A percentile compares a stretch with the other conserved stretches of the same genome.
Evolutionary conservation across 2,329 filamentous ascomycete genomes (phyloP).

Genomic region (Botrytis deweyae): DNA sequence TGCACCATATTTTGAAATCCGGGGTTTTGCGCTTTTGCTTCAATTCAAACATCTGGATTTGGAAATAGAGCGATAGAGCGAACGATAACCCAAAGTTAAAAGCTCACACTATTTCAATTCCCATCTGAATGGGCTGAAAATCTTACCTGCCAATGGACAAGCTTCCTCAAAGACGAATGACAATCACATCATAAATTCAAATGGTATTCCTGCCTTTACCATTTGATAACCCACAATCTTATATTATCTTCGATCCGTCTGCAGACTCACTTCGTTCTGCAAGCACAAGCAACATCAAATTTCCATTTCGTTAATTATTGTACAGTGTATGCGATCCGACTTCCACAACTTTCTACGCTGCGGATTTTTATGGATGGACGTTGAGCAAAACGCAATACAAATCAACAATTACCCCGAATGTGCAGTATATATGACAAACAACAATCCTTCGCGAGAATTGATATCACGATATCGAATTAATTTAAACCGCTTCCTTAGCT

Average conservation of each 20-base stretch:
- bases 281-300: constrained; percentile 2
- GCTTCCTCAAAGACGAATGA: background rate
- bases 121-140: background rate
- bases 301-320: background rate
- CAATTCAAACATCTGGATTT: constrained; percentile 1
- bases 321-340: background rate
- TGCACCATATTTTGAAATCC: constrained; percentile 7
- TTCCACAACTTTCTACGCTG: background rate
- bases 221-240: background rate
- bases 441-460: background rate
- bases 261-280: background rate
- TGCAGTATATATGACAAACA: constrained; percentile 11
- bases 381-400: background rate
- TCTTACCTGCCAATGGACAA: background rate
- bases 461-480: background rate
- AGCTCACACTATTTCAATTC: background rate
- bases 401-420: background rate
- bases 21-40: constrained; percentile 12
- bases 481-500: constrained; percentile 9
- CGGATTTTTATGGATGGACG: background rate
- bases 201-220: background rate
- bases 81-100: background rate
- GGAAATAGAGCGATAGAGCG: background rate
- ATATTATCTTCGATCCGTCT: background rate
- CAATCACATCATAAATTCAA: background rate